These are phyloP conservation scores for Nemania bipapillata DNA, from an alignment of 2,329 filamentous ascomycete genomes.

Conservation along the genomic window DNA sequence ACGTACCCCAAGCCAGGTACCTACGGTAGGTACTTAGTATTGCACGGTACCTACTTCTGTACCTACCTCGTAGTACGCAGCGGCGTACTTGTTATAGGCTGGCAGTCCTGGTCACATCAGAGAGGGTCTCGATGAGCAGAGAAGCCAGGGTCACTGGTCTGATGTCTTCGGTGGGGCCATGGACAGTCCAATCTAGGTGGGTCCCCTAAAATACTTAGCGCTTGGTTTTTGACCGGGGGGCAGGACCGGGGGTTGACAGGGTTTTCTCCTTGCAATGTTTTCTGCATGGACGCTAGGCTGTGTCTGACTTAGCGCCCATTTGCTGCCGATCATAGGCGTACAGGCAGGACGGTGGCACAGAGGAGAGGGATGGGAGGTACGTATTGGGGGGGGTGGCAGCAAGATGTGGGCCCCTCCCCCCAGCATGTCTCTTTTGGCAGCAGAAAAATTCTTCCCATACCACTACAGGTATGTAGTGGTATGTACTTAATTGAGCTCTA, in stretches of 20 bases:
- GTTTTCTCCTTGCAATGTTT: constrained; percentile 44
- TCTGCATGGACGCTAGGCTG: constrained; percentile 46
- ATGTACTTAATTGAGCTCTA: no score
- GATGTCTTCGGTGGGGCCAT: constrained; percentile 41
- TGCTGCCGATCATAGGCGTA: constrained; percentile 46
- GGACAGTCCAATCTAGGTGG: constrained; percentile 34
- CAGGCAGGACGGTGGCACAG: constrained; percentile 32
- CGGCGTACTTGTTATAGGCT: no score
- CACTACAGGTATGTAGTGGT: no score
- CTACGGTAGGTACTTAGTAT: constrained; percentile 1
- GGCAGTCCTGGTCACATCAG: constrained; percentile 43
- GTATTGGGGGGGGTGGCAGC: constrained; percentile 19
- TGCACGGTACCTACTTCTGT: neutral
- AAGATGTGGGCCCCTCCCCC: constrained; percentile 12
- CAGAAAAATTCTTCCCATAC: constrained; percentile 32
- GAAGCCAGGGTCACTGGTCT: constrained; percentile 39
- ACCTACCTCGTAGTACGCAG: neutral
- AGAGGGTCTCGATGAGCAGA: constrained; percentile 47
- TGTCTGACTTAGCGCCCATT: constrained; percentile 45
- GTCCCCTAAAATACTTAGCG: constrained; percentile 34
- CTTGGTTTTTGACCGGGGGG: constrained; percentile 29
- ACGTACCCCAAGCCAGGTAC: constrained; percentile 41
- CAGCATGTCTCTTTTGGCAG: constrained; percentile 34
- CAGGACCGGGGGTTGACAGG: constrained; percentile 25
- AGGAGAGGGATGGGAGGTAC: constrained; percentile 30